Percentiles rank a stretch among this genome's conserved stretches.
Evolutionary conservation across 1,139 yeast genomes (phyloP).

Genomic region (Yamadazyma dendronema): DNA sequence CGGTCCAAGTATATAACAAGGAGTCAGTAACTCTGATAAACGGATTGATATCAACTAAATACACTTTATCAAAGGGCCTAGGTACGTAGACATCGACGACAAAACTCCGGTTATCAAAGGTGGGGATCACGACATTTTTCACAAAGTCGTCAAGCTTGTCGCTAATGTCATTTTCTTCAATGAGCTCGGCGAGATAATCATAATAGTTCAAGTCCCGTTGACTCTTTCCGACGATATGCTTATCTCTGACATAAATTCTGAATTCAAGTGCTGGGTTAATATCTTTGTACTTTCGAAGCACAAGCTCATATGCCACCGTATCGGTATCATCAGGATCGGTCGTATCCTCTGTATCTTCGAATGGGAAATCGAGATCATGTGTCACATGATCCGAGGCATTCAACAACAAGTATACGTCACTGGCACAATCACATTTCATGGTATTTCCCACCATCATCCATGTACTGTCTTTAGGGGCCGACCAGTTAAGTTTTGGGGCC

Average conservation of each 20-base stretch:
- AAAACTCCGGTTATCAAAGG: slow-evolving; percentile 55
- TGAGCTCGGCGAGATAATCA: slow-evolving; percentile 56
- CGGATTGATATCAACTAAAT: slow-evolving; percentile 82
- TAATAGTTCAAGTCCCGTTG: slow-evolving; percentile 88
- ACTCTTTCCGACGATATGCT: slow-evolving; percentile 65
- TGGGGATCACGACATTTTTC: slow-evolving; percentile 38
- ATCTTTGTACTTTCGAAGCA: slow-evolving; percentile 75
- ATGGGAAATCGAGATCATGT: slow-evolving; percentile 78
- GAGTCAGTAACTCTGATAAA: slow-evolving; percentile 77
- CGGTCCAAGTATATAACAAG: slow-evolving; percentile 81
- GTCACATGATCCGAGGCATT: slow-evolving; percentile 86
- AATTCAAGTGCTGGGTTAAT: slow-evolving; percentile 90
- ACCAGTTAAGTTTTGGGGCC: slow-evolving; percentile 92
- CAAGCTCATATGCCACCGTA: slow-evolving; percentile 50
- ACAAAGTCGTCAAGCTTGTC: slow-evolving; percentile 55
- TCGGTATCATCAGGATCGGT: slow-evolving; percentile 16
- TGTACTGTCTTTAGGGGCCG: slow-evolving; percentile 90
- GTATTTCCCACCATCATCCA: slow-evolving; percentile 87
- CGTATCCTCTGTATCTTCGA: slow-evolving; percentile 33
- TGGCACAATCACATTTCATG: slow-evolving; percentile 63
- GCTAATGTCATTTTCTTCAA: slow-evolving; percentile 35
- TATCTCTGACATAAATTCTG: slow-evolving; percentile 70
- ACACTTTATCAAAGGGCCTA: slow-evolving; percentile 62
- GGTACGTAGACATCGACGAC: slow-evolving; percentile 84
- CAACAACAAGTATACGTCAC: slow-evolving; percentile 74